phyloP scores from a whole-genome alignment of 2,329 filamentous ascomycete genomes.

The Talaromyces verruculosus region DNA sequence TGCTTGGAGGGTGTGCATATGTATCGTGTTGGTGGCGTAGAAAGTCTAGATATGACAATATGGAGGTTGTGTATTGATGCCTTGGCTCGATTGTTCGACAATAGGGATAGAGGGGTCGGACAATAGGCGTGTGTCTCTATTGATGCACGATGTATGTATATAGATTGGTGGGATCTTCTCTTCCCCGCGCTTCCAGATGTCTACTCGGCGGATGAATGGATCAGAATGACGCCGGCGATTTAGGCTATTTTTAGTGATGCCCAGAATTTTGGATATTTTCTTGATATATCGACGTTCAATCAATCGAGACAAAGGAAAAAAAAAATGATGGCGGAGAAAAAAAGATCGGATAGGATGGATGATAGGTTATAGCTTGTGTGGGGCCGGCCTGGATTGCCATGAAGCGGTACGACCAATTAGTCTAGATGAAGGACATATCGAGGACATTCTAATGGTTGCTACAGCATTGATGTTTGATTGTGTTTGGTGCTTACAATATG shows the following conservation, averaged over 20 bases:
- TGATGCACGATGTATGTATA: slow-evolving; percentile 9
- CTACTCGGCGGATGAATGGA: neutral
- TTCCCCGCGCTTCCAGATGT: neutral
- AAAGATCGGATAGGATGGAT: neutral
- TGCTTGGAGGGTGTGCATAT: slow-evolving; percentile 38
- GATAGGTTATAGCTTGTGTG: slow-evolving; percentile 14
- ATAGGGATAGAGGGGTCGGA: slow-evolving; percentile 4
- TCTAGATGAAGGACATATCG: neutral
- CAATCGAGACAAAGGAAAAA: neutral
- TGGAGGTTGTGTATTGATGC: neutral
- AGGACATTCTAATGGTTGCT: neutral
- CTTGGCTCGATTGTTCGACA: neutral
- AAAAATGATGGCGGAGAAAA: neutral
- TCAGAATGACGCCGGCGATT: neutral
- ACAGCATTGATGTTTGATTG: neutral
- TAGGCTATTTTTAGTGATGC: neutral
- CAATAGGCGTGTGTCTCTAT: slow-evolving; percentile 9
- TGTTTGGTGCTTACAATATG: neutral
- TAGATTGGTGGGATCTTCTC: neutral
- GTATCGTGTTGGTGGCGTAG: neutral
- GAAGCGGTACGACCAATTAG: neutral
- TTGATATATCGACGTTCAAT: neutral
- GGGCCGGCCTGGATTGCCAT: slow-evolving; percentile 7
- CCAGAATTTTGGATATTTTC: neutral
- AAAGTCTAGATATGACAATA: neutral